Evolutionary conservation across 306 rosid genomes (phyloP), one percentile per base, ranked within the genome.

Genomic region (Lithocarpus polystachyus): DNA sequence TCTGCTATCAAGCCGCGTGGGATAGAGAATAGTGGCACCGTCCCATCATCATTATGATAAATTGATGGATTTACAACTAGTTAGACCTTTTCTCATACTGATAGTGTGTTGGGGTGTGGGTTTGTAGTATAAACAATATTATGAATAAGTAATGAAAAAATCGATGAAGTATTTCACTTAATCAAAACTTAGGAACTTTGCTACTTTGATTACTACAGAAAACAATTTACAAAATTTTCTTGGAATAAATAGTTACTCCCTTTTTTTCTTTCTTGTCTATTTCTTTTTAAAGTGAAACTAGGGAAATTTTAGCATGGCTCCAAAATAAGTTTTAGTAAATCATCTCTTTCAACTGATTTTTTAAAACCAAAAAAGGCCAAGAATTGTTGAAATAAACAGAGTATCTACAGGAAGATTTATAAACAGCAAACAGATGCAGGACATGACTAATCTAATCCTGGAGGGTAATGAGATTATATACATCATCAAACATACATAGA

Each of bases 1-100:
- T 91, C 97, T 65, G 93, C 98, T 78, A 95, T 93, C 81, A 68
- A 86, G 84, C 87, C 57, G 67, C 89, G 89, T 61, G 99, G 99
- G 83, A 93, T 88, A 73, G 97, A 91, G 85, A 89, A 89, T 18
- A 80, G 76, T 37, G 97, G 97, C 57, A 81, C 92, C 80, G 85
- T 80, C 73, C 88, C 92, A 78, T 90, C 73, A 59, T 88, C 93
- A 74, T 90, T 91, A 98, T 95, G 98, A 82, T 64, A 77, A 83
- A 81, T 14, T 69, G 5, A 67, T 33, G 18, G 55, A 75, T 76
- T 74, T 70, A 53, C 71, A 76, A 70, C 68, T 33, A 35, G 79
- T 89, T 73, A 92, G 89, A 82, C 54, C 71, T 72, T 43, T 40
- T 31, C 53, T 73, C 70, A 68, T 60, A 60, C 62, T 22, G 51